Evolutionary conservation across 1,284 basidiomycete species (phyloP), one percentile per base, ranked within the genome.

Genomic region (Leccinum laetum): DNA sequence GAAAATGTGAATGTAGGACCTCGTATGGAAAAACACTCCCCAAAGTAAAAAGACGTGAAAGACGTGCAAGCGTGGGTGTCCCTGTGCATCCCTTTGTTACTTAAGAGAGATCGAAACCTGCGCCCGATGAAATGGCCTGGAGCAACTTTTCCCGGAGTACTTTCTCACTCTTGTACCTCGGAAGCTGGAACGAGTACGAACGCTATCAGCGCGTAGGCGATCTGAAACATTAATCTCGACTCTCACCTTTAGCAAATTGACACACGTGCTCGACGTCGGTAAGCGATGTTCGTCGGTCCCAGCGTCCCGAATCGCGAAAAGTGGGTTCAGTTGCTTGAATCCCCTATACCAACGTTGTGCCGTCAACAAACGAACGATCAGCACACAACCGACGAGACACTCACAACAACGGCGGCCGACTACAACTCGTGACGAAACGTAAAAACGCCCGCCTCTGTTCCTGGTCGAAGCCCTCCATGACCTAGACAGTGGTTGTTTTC

Each of bases 71-170:
- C 14, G 24, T 53, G 49, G 49, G 21, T 11, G 24, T 26, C 4
- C 8, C 53, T 55, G 5, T 14, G 8, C 21, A 8, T 52, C 21
- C 49, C 2, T 24, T 52, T 24, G 16, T n/a, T n/a, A 44, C 24
- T n/a, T 77, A 95, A 6, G 93, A 96, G 65, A 96, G 81, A 79
- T 98, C 94, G 69, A 98, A 98, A 0, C 95, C 95, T 6, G 94
- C 93, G 37, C 89, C 90, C 0, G 92, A 86, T 58, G 84, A 90
- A 72, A 97, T 94, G 4, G 95, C 92, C 72, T 95, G 91, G 11
- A 96, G 72, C n/a, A 97, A 80, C 76, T 96, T 97, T 58, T 85
- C 79, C n/a, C 85, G 79, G 32, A 98, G 79, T 4, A 84, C 80
- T 14, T 75, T 73, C 72, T 92, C 90, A 71, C 80, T 88, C 66